A percentile compares a stretch with the other conserved stretches of the same genome.
These are phyloP conservation scores for Schwanniomyces sp. DNA, from an alignment of 805 yeast genomes.

Conservation along the genomic window DNA sequence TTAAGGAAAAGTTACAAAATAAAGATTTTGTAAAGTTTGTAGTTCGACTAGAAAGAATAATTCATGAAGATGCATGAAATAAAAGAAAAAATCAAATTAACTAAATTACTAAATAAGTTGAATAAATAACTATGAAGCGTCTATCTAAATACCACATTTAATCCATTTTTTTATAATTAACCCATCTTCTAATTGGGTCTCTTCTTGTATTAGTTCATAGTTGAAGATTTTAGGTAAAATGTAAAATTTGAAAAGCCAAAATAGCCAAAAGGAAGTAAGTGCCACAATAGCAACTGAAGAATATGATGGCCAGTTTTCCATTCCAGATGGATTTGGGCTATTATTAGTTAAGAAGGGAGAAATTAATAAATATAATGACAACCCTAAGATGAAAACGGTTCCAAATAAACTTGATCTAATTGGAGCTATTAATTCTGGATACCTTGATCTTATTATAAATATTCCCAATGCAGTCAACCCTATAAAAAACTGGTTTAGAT, in stretches of 20 bases:
- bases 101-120: not conserved
- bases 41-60: constrained; percentile 14
- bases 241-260: constrained; percentile 56
- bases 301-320: constrained; percentile 48
- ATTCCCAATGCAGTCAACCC: constrained; percentile 57
- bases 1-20: constrained; percentile 9
- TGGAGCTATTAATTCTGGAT: constrained; percentile 49
- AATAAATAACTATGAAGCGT: not conserved
- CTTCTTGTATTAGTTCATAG: constrained; percentile 46
- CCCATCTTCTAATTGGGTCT: constrained; percentile 53
- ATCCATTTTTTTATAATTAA: constrained; percentile 57
- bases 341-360: constrained; percentile 46
- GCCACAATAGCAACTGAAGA: constrained; percentile 46
- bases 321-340: constrained; percentile 40
- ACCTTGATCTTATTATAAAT: constrained; percentile 49
- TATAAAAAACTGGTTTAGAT: constrained; percentile 50
- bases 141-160: constrained; percentile 1
- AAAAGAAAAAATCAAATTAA: not conserved
- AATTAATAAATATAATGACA: constrained; percentile 48
- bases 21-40: constrained; percentile 14
- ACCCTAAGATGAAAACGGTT: constrained; percentile 42
- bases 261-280: constrained; percentile 43
- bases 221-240: constrained; percentile 45
- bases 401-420: constrained; percentile 53
- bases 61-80: constrained; percentile 2